Percentiles rank a stretch among this genome's conserved stretches.
These are phyloP conservation scores for Trichomonas tenax DNA, from an alignment of 208 protist genomes.

Conservation along the genomic window DNA sequence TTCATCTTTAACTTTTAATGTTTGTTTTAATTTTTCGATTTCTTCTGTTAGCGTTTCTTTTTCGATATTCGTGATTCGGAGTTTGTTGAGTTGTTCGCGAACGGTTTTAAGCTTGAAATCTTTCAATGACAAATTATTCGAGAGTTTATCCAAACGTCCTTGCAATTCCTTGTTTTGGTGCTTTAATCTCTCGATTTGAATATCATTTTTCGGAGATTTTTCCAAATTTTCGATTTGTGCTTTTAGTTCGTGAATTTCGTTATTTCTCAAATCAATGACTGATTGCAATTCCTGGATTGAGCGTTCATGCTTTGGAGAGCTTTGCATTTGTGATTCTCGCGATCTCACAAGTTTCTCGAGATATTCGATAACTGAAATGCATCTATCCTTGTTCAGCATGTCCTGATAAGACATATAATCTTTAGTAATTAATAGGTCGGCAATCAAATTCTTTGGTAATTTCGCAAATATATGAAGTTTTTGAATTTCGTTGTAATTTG, in stretches of 20 bases:
- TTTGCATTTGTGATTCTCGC: neutral
- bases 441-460: neutral
- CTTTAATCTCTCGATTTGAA: neutral
- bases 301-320: neutral
- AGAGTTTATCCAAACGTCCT: neutral
- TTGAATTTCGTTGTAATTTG: neutral
- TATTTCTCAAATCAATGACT: neutral
- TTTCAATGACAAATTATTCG: neutral
- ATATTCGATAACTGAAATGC: neutral
- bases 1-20: neutral
- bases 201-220: neutral
- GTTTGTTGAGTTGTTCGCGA: neutral
- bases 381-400: neutral
- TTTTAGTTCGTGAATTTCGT: neutral
- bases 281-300: neutral
- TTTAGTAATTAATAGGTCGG: neutral
- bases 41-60: neutral
- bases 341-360: neutral
- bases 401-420: neutral
- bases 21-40: neutral
- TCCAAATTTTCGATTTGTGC: neutral
- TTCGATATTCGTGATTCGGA: neutral
- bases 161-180: neutral
- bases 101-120: neutral
- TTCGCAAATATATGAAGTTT: neutral